Conservation (phyloP, 1,284 basidiomycete genomes). For the Inonotus obliquus region DNA sequence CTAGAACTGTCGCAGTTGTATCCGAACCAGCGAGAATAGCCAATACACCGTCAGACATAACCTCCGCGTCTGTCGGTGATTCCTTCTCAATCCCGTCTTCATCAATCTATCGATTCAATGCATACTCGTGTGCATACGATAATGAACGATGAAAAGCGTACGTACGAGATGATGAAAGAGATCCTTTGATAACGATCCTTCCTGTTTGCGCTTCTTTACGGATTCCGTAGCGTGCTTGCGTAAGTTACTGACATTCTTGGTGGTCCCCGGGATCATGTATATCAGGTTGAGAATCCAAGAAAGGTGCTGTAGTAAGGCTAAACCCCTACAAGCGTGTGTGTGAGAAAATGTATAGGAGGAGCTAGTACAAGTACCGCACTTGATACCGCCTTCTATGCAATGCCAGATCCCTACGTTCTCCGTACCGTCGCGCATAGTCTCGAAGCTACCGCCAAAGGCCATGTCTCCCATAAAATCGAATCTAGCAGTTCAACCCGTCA, state of each 20-base stretch:
- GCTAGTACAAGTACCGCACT: slow-evolving; percentile 1
- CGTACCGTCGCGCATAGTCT: slow-evolving; percentile 25
- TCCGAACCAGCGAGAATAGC: slow-evolving; percentile 36
- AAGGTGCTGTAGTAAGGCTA: slow-evolving; percentile 13
- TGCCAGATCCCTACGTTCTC: slow-evolving; percentile 21
- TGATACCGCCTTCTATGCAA: slow-evolving; percentile 19
- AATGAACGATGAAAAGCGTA: background rate
- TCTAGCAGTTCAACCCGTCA: slow-evolving; percentile 18
- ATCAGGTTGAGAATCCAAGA: slow-evolving; percentile 6
- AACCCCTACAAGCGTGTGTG: background rate
- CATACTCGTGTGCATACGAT: background rate
- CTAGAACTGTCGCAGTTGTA: slow-evolving; percentile 31
- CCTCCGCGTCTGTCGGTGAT: slow-evolving; percentile 22
- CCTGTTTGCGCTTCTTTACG: slow-evolving; percentile 8
- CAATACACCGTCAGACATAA: slow-evolving; percentile 30
- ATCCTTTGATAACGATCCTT: slow-evolving; percentile 31
- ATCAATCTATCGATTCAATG: slow-evolving; percentile 24
- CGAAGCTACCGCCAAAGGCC: slow-evolving; percentile 29
- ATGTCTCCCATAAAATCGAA: slow-evolving; percentile 39
- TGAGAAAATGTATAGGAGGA: background rate
- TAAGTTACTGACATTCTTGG: slow-evolving; percentile 3
- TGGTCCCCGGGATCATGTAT: background rate
- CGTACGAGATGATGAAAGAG: slow-evolving; percentile 36
- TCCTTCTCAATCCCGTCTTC: slow-evolving; percentile 26
- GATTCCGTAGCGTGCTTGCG: background rate